Base-by-base conservation (phyloP, 2,329 filamentous ascomycete genomes). In the Pseudogymnoascus sp. region DNA sequence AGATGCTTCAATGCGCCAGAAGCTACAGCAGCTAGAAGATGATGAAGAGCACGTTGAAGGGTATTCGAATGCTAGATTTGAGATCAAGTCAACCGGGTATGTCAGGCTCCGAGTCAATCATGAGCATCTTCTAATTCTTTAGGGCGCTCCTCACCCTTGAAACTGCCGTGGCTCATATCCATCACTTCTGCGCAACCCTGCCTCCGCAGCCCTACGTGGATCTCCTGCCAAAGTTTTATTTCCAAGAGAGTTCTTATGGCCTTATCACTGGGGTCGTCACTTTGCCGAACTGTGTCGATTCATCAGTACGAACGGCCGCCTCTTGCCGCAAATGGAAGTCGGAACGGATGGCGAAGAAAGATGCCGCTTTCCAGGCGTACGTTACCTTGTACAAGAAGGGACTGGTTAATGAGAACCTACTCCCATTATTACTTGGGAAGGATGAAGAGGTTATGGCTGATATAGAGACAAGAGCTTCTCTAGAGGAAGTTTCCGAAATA, bases 301-400 rank as follows among this genome's bases (percentile, higher is more conserved):
- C 80, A 3, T 72, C 80, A 11, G 73, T 91, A 8, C 83, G 89
- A 14, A 76, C 74, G 39, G 78, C 82, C 0, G 68, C 74, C 21
- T 83, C 87, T 60, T 72, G 73, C 29, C 65, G 71, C 37, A 65
- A 72, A n/a, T 97, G 92, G 92, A 73, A 67, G 10, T 89, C 86
- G 0, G 87, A 94, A 69, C 83, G 80, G 63, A 85, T 84, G 67
- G 91, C 92, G 0, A 85, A 80, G 67, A 91, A 89, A 70, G 93
- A 97, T 73, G 91, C 88, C 0, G 89, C 91, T 0, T 94, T 96
- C 65, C 83, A 90, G 69, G 90, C 92, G 0, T 96, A 92, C 70
- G 75, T 83, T 21, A 79, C 78, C 4, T 78, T 97, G 0, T 86
- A 93, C 70, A 68, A 82, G 6, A 87, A 83, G 26, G 88, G 88